Evolutionary conservation across 139 green algal species (phyloP), one percentile per base, ranked within the genome.

Genomic region (Pleodorina starrii): DNA sequence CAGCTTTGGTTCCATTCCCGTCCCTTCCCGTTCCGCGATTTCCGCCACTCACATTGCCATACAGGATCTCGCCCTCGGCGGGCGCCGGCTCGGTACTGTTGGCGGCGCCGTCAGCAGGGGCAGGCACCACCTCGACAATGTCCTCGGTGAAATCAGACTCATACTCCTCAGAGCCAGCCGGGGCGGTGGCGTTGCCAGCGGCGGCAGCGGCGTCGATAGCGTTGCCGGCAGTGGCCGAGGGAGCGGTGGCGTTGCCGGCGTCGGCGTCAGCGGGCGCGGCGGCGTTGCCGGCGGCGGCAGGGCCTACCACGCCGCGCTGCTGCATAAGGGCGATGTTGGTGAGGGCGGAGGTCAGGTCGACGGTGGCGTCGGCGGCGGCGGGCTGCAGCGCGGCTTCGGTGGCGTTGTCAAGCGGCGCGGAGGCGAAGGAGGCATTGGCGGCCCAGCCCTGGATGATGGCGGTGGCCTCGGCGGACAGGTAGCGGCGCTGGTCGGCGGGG

Each of bases 311-410:
- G 1, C 79, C 79, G 38, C 57, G 54, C 57, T 59, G 54, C 79
- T 86, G 38, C 79, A 86, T 86, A 38, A 86, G 79, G 11, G 79
- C 79, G 40, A 86, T 74, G 57, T 50, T 9, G 57, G 79, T 86
- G 79, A 86, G 79, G 10, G 23, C 40, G 1, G 38, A 32, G 1
- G 79, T 86, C 38, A 86, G 79, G 79, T 86, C 79, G 3, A 74
- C 57, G 6, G 74, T 3, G 44, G 17, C 29, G 29, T 12, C 74
- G 1, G 44, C 29, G 7, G 27, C 25, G 21, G 1, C 7, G 74
- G 74, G 74, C 1, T 5, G 27, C 7, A 57, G 35, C 17, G 57
- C 10, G 12, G 75, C n/a, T 32, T 48, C n/a, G 25, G 32, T 19
- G 75, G 75, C n/a, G 48, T 12, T 19, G 43, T 73, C 54, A 35